A percentile compares a stretch with the other conserved stretches of the same genome.
phyloP scores from a whole-genome alignment of 352 stramenopile species.

The Thalassiosira oceanica region DNA sequence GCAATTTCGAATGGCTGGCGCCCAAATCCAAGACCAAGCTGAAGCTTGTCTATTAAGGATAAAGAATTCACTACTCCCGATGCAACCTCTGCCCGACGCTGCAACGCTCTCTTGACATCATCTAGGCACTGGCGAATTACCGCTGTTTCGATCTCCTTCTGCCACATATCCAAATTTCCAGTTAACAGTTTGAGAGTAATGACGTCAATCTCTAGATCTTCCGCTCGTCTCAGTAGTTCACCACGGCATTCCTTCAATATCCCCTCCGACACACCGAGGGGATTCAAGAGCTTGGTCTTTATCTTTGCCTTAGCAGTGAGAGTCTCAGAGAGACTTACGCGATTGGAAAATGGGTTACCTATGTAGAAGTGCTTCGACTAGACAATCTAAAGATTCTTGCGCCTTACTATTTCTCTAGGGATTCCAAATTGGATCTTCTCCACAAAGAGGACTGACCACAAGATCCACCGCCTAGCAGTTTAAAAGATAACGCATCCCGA shows the following conservation, averaged over 20 bases:
- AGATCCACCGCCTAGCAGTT: conserved; percentile 13
- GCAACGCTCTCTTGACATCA: conserved; percentile 8
- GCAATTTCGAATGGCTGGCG: conserved; percentile 17
- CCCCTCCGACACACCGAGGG: conserved; percentile 73
- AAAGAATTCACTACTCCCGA: conserved; percentile 26
- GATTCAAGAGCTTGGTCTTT: conserved; percentile 74
- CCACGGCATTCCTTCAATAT: conserved; percentile 58
- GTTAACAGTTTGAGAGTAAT: conserved; percentile 66
- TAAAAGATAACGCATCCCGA: conserved; percentile 40
- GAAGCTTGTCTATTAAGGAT: conserved; percentile 36
- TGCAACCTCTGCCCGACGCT: conserved; percentile 13
- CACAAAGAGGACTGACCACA: conserved; percentile 29
- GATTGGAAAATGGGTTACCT: too few species aligned
- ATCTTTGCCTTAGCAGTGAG: conserved; percentile 72
- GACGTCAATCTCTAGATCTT: conserved; percentile 65
- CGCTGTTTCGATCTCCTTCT: conserved; percentile 57
- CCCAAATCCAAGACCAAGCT: conserved; percentile 27
- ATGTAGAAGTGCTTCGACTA: too few species aligned
- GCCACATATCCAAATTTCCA: conserved; percentile 63
- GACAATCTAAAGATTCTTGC: background rate
- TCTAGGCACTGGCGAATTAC: conserved; percentile 41
- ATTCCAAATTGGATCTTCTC: conserved; percentile 65
- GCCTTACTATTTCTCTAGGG: conserved; percentile 52
- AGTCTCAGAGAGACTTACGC: conserved; percentile 42
- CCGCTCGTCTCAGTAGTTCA: conserved; percentile 37